Evolutionary conservation across 768 basidiomycete species (phyloP).

Genomic region (Amanita pallidorosea): DNA sequence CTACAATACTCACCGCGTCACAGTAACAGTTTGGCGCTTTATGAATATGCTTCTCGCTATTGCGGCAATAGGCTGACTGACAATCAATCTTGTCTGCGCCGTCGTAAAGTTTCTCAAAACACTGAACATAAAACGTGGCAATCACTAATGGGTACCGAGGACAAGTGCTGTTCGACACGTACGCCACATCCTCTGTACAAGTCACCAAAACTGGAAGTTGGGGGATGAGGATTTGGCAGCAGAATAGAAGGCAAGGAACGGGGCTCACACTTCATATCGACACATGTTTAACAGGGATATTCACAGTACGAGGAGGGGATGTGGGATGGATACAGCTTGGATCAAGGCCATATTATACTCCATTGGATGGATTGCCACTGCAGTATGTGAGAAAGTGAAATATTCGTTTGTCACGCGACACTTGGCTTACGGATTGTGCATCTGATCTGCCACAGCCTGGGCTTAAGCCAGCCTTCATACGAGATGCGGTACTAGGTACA

Average conservation of each 20-base stretch:
- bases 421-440: constrained; percentile 9
- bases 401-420: constrained; percentile 22
- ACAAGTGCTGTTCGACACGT: constrained; percentile 11
- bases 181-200: constrained; percentile 33
- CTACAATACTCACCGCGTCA: constrained; percentile 22
- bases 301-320: constrained; percentile 4
- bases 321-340: constrained; percentile 10
- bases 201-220: constrained; percentile 27
- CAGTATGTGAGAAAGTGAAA: constrained; percentile 12
- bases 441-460: constrained; percentile 13
- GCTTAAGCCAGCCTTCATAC: constrained; percentile 14
- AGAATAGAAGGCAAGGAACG: constrained; percentile 1
- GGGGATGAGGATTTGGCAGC: not conserved
- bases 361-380: constrained; percentile 13
- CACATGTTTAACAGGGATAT: constrained; percentile 29
- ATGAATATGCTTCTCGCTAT: constrained; percentile 52
- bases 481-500: not conserved
- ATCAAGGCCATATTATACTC: constrained; percentile 18
- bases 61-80: constrained; percentile 31
- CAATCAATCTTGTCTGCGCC: constrained; percentile 54
- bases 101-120: constrained; percentile 54
- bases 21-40: constrained; percentile 51
- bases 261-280: constrained; percentile 42
- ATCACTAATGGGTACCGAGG: constrained; percentile 6
- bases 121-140: constrained; percentile 23